These are phyloP conservation scores for Posidonia australis DNA, from an alignment of 106 monocot genomes.

Conservation along the genomic window DNA sequence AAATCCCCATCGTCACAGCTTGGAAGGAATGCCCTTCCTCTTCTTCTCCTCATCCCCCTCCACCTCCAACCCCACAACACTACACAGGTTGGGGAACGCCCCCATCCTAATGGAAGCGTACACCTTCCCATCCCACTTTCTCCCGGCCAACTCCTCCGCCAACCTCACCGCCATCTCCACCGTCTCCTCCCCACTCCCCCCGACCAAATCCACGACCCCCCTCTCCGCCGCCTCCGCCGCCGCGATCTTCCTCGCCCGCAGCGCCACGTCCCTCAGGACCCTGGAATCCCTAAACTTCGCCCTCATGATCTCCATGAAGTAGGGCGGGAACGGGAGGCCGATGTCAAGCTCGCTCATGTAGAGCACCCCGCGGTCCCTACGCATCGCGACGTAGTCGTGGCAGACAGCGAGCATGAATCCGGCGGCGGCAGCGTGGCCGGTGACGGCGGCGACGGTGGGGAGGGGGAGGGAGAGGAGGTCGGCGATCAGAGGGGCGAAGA, in stretches of 20 bases:
- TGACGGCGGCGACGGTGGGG: slow-evolving; percentile 74
- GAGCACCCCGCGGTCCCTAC: slow-evolving; percentile 57
- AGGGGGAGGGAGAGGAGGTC: slow-evolving; percentile 57
- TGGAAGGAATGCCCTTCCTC: background rate
- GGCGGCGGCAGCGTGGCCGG: slow-evolving; percentile 69
- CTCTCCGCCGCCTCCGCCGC: slow-evolving; percentile 35
- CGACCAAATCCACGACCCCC: slow-evolving; percentile 44
- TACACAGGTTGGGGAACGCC: slow-evolving; percentile 23
- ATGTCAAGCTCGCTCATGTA: slow-evolving; percentile 84
- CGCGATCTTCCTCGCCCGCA: slow-evolving; percentile 31
- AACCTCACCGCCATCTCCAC: slow-evolving; percentile 32
- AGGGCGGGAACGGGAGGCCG: slow-evolving; percentile 38
- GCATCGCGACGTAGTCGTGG: slow-evolving; percentile 70
- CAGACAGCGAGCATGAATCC: slow-evolving; percentile 42
- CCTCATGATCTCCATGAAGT: slow-evolving; percentile 33
- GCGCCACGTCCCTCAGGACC: slow-evolving; percentile 33
- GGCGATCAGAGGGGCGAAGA: slow-evolving; percentile 19
- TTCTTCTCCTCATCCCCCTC: slow-evolving; percentile 13
- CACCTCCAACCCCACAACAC: slow-evolving; percentile 18
- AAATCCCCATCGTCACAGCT: slow-evolving; percentile 12
- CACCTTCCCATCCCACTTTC: slow-evolving; percentile 40
- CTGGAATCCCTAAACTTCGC: slow-evolving; percentile 34
- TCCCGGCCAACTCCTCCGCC: slow-evolving; percentile 45
- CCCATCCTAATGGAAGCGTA: slow-evolving; percentile 34
- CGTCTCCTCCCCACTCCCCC: slow-evolving; percentile 17